These are phyloP conservation scores for Triticum dicoccoides DNA, from an alignment of 176 grass and related monocot genomes.

Conservation along the genomic window DNA sequence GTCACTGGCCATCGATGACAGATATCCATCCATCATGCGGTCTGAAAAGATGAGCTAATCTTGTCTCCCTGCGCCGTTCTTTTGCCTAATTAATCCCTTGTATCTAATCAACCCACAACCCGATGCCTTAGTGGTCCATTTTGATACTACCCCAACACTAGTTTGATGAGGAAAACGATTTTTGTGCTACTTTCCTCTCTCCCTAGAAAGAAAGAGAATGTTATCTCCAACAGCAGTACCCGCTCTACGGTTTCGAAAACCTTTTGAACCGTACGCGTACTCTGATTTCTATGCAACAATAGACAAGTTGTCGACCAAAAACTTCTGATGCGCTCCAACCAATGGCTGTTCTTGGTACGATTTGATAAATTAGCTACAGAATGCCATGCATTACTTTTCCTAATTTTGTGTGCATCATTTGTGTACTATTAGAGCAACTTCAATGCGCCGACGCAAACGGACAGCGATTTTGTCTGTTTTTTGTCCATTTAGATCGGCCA, in stretches of 20 bases:
- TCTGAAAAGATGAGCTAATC: slow-evolving; percentile 32
- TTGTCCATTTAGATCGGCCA: no score
- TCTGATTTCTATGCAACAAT: no score
- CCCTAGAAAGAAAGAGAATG: not conserved
- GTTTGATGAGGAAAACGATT: not conserved
- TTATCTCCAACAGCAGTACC: not conserved
- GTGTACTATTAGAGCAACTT: no score
- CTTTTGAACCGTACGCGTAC: no score
- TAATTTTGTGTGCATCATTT: not conserved
- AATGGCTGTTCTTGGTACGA: not conserved
- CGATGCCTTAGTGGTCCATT: not conserved
- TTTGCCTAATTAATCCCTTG: not conserved
- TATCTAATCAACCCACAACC: not conserved
- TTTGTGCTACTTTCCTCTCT: not conserved
- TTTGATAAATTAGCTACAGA: not conserved
- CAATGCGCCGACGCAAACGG: no score
- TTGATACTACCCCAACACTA: not conserved
- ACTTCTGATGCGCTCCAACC: not conserved
- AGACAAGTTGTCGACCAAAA: not conserved
- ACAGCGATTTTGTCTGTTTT: no score
- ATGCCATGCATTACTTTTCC: not conserved
- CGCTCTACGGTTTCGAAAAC: no score
- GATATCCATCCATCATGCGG: not conserved
- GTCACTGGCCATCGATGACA: not conserved
- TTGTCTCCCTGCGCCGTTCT: slow-evolving; percentile 4